Base-by-base conservation (phyloP, 2,329 filamentous ascomycete genomes). In the Xylariomycetidae sp. region DNA sequence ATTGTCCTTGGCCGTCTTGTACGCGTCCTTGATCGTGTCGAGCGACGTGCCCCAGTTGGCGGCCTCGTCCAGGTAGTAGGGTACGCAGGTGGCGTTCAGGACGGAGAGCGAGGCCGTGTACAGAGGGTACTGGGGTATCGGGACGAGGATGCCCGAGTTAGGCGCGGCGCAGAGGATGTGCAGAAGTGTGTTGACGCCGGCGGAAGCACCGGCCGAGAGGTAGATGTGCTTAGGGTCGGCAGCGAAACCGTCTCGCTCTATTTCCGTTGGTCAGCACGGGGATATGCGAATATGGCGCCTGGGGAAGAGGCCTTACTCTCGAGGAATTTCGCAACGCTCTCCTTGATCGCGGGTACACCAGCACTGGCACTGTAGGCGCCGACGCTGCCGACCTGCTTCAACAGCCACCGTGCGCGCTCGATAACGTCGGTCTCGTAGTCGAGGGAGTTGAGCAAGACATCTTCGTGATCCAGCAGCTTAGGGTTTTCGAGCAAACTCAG, bases 281-380 rank as follows among this genome's bases (percentile, higher is more conserved):
- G 4, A 16, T 4, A 26, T 10, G 13, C n/a, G 13, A 4, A 23
- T 6, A 19, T 15, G 3, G 12, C 22, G 25, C 10, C 16, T 4
- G 2, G 9, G 10, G 10, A 10, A 13, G 19, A 13, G 19, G 6
- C 68, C 77, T 50, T 63, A 84, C 85, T 68, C 68, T 95, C 85
- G 47, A 98, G 87, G 64, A 95, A 98, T 49, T 83, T 79, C 35
- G 92, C 92, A 47, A 98, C 76, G 58, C 86, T 93, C 59, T 93
- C 76, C 43, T 89, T 81, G 55, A 98, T 92, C 13, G 76, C 82
- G 1, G 86, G 83, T 7, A 80, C 87, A 59, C 92, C 92, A 52
- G 87, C 85, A 56, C 87, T 95, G 58, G 92, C 86, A 56, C 88
- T 95, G 72, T 98, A 98, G 47, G 92, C 92, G 49, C 92, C 92